phyloP scores from a whole-genome alignment of 2,329 filamentous ascomycete species.

The Fonsecaea erecta region DNA sequence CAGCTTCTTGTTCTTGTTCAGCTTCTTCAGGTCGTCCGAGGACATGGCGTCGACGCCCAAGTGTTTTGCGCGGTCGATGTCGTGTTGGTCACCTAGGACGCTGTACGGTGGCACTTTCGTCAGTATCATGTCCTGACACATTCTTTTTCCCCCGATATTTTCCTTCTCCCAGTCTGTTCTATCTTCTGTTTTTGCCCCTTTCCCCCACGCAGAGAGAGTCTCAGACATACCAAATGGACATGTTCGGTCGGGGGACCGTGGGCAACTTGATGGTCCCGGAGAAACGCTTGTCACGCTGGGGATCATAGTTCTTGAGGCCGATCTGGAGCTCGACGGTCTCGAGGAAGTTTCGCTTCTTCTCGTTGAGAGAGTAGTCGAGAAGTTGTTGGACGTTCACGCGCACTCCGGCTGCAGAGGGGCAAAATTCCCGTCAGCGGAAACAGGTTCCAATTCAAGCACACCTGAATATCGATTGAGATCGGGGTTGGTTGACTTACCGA shows the following conservation, averaged over 20 bases:
- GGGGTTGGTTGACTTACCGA: slow-evolving; percentile 52
- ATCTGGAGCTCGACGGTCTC: slow-evolving; percentile 85
- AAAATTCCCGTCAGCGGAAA: slow-evolving; percentile 30
- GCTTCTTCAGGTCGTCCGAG: slow-evolving; percentile 98
- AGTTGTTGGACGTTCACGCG: slow-evolving; percentile 91
- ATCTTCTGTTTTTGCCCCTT: neutral
- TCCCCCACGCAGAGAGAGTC: neutral
- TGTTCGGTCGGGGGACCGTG: slow-evolving; percentile 85
- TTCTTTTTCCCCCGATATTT: neutral
- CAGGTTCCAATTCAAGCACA: too few species aligned
- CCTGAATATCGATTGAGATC: too few species aligned
- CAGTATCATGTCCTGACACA: slow-evolving; percentile 13
- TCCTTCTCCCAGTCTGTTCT: slow-evolving; percentile 13
- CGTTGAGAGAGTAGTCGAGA: slow-evolving; percentile 91
- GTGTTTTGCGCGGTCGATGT: slow-evolving; percentile 99
- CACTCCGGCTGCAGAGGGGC: slow-evolving; percentile 72
- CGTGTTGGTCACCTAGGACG: slow-evolving; percentile 92
- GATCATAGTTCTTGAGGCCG: slow-evolving; percentile 98
- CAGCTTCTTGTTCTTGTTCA: slow-evolving; percentile 99
- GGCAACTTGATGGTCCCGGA: slow-evolving; percentile 83
- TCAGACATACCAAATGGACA: slow-evolving; percentile 72
- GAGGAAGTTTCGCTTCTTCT: slow-evolving; percentile 98
- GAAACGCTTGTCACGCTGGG: slow-evolving; percentile 99
- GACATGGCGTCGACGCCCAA: slow-evolving; percentile 98
- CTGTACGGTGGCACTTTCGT: slow-evolving; percentile 46